A percentile compares a stretch with the other conserved stretches of the same genome.
These are phyloP conservation scores for Camellia oleifera DNA, from an alignment of 179 eudicot genomes.

Conservation along the genomic window DNA sequence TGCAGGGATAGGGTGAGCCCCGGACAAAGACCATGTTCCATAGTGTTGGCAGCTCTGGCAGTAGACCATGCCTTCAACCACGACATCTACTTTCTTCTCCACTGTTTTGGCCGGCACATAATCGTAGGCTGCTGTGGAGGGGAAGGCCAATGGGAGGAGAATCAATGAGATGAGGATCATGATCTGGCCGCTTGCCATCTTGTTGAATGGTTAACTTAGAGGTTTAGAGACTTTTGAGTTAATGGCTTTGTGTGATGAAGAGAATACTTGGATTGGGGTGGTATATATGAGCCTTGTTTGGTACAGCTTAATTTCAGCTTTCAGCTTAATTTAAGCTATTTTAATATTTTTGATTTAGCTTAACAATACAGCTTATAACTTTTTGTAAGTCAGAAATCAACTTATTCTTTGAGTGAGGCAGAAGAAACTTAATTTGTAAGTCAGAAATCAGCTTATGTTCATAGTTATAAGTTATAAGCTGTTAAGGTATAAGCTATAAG, in stretches of 20 bases:
- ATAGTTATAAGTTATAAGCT: too few species aligned
- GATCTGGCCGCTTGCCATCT: slow-evolving; percentile 36
- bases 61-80: slow-evolving; percentile 75
- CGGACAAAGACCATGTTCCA: slow-evolving; percentile 56
- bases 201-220: not conserved
- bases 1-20: slow-evolving; percentile 55
- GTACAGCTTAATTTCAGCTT: too few species aligned
- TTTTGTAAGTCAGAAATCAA: too few species aligned
- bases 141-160: slow-evolving; percentile 33
- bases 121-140: slow-evolving; percentile 24
- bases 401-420: too few species aligned
- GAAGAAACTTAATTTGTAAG: too few species aligned
- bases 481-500: too few species aligned
- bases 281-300: slow-evolving; percentile 18
- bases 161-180: slow-evolving; percentile 36
- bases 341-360: too few species aligned
- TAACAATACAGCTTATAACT: too few species aligned
- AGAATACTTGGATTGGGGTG: slow-evolving; percentile 4
- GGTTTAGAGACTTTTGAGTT: slow-evolving; percentile 1
- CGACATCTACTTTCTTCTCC: slow-evolving; percentile 32
- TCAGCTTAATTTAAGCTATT: too few species aligned
- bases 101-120: slow-evolving; percentile 12
- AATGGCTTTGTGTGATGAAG: slow-evolving; percentile 1
- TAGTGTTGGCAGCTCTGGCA: slow-evolving; percentile 74
- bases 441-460: too few species aligned